Conservation (phyloP, 345 rosid species). For the Rhodamnia rubescens region DNA sequence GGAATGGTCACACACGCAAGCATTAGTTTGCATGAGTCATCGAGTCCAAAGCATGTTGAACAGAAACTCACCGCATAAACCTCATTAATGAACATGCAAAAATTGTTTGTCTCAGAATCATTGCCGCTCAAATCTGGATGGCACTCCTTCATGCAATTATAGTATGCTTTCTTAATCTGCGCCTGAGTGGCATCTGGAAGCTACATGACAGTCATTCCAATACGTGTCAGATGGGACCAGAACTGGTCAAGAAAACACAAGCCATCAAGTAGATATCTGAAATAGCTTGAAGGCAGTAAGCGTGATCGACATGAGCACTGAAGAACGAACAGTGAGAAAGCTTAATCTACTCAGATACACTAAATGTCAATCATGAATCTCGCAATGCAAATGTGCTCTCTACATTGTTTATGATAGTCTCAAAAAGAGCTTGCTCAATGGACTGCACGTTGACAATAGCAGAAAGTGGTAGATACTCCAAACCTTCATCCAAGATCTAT, state of each 20-base stretch:
- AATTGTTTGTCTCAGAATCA: constrained; percentile 71
- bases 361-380: background rate
- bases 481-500: background rate
- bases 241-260: background rate
- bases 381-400: background rate
- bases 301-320: background rate
- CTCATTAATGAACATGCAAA: constrained; percentile 93
- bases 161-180: constrained; percentile 90
- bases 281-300: background rate
- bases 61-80: constrained; percentile 57
- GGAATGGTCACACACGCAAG: background rate
- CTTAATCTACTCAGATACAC: background rate
- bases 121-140: constrained; percentile 94
- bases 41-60: background rate
- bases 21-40: background rate
- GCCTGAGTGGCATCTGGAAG: constrained; percentile 82
- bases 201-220: constrained; percentile 11
- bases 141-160: constrained; percentile 93
- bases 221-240: background rate
- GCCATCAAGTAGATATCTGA: background rate
- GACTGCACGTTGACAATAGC: background rate
- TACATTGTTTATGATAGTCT: background rate
- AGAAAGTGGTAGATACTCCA: background rate
- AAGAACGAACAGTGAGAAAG: background rate
- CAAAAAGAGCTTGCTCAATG: background rate